These are phyloP conservation scores for Gardenia jasminoides DNA, from an alignment of 257 asterid genomes.

Conservation along the genomic window DNA sequence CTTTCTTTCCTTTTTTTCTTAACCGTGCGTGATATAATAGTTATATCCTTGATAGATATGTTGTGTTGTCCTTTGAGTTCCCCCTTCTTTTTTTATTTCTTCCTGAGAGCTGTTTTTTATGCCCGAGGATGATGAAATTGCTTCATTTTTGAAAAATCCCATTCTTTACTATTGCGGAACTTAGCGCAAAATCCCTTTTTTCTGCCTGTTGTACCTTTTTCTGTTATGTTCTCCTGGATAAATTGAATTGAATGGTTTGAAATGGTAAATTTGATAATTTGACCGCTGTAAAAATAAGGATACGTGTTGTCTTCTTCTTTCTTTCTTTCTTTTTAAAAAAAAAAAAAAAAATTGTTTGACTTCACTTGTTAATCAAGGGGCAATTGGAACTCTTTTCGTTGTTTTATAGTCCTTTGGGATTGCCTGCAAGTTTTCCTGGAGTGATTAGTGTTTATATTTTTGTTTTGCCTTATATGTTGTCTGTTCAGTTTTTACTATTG, in stretches of 20 bases:
- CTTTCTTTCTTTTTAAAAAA: neutral
- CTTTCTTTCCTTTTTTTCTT: neutral
- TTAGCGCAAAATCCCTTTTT: neutral
- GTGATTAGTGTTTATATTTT: neutral
- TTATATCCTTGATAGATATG: neutral
- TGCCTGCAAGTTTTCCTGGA: neutral
- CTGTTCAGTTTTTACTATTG: neutral
- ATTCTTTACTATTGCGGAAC: neutral
- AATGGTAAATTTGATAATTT: neutral
- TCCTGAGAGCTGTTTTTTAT: neutral
- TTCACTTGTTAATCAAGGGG: neutral
- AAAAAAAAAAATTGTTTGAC: too few relatives aligned
- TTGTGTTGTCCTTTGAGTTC: neutral
- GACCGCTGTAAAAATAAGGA: neutral
- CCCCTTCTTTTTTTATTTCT: neutral
- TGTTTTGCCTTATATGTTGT: neutral
- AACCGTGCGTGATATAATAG: too few relatives aligned
- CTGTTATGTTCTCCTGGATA: neutral
- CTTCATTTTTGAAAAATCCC: neutral
- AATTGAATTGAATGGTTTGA: neutral
- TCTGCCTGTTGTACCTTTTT: too few relatives aligned
- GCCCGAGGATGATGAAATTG: neutral
- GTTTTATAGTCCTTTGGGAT: neutral
- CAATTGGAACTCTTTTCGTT: neutral
- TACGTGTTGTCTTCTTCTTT: neutral